A percentile compares a stretch with the other conserved stretches of the same genome.
Evolutionary conservation across 495 filamentous ascomycete genomes (phyloP).

Genomic region (Penicillium coffeae): DNA sequence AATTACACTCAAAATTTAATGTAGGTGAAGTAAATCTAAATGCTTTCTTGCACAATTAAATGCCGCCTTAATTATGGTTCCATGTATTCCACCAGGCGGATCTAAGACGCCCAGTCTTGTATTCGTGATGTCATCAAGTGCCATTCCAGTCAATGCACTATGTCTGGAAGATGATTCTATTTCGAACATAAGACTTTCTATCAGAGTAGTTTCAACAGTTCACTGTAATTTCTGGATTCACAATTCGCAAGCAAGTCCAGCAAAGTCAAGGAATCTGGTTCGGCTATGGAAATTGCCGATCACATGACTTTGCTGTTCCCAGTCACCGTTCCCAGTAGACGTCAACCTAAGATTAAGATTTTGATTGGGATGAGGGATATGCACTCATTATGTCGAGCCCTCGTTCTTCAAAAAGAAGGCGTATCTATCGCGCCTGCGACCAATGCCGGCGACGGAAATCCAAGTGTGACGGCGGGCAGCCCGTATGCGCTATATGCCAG

Average conservation of each 20-base stretch:
- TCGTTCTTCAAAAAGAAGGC: conserved; percentile 34
- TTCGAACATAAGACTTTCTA: not conserved
- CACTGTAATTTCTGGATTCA: too few species aligned
- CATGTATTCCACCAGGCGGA: too few species aligned
- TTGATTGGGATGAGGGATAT: not conserved
- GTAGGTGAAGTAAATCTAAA: too few species aligned
- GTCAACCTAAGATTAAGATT: not conserved
- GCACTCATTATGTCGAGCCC: conserved; percentile 2
- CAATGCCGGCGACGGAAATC: conserved; percentile 56
- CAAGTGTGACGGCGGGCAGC: conserved; percentile 58
- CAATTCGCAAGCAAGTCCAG: not conserved
- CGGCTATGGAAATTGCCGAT: not conserved
- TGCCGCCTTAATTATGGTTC: too few species aligned
- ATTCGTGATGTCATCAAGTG: too few species aligned
- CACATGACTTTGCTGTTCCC: not conserved
- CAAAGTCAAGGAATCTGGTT: not conserved
- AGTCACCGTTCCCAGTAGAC: not conserved
- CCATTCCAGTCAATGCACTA: too few species aligned
- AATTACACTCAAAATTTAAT: too few species aligned
- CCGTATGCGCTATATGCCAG: conserved; percentile 54
- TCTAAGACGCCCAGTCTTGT: too few species aligned
- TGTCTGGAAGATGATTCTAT: too few species aligned
- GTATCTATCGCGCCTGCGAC: conserved; percentile 59
- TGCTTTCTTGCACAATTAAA: too few species aligned
- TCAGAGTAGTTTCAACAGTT: too few species aligned